Evolutionary conservation across 2,329 filamentous ascomycete genomes (phyloP).

Genomic region (Hortaea werneckii): DNA sequence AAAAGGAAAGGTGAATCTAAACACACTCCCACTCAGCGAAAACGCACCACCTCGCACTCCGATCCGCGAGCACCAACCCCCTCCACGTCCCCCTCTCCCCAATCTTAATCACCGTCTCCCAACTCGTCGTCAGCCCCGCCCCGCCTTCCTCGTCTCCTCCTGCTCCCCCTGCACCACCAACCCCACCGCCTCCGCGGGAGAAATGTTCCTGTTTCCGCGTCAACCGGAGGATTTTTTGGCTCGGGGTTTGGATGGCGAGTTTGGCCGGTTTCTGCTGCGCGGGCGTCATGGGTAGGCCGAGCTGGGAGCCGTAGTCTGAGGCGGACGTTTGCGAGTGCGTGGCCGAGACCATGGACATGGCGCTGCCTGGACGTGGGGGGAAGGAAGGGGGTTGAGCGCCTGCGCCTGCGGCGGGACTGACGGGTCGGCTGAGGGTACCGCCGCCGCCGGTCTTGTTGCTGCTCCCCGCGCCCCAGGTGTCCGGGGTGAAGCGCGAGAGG

Average conservation of each 20-base stretch:
- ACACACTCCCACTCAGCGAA: slow-evolving; percentile 73
- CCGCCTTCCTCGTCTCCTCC: slow-evolving; percentile 39
- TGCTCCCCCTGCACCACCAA: not conserved
- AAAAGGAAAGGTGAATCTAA: not conserved
- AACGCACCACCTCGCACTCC: slow-evolving; percentile 81
- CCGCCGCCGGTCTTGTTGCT: slow-evolving; percentile 19
- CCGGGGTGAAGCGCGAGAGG: slow-evolving; percentile 31
- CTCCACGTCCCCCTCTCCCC: slow-evolving; percentile 73
- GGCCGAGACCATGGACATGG: slow-evolving; percentile 51
- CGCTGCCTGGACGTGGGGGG: slow-evolving; percentile 41
- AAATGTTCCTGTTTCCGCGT: slow-evolving; percentile 61
- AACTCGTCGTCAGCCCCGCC: slow-evolving; percentile 59
- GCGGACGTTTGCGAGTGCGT: slow-evolving; percentile 37
- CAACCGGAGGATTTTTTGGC: slow-evolving; percentile 83
- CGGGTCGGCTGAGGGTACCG: slow-evolving; percentile 28
- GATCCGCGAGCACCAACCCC: slow-evolving; percentile 70
- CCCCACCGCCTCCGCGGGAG: slow-evolving; percentile 31
- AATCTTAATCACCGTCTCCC: slow-evolving; percentile 89
- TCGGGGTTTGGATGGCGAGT: slow-evolving; percentile 84
- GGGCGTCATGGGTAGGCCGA: slow-evolving; percentile 39
- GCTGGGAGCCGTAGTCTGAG: slow-evolving; percentile 44
- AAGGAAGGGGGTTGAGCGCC: no score
- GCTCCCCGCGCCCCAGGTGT: slow-evolving; percentile 28
- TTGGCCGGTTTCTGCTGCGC: slow-evolving; percentile 75
- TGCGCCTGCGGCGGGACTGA: slow-evolving; percentile 42